Conservation (phyloP, 1,284 basidiomycete genomes). For the Ceratobasidium sp. region DNA sequence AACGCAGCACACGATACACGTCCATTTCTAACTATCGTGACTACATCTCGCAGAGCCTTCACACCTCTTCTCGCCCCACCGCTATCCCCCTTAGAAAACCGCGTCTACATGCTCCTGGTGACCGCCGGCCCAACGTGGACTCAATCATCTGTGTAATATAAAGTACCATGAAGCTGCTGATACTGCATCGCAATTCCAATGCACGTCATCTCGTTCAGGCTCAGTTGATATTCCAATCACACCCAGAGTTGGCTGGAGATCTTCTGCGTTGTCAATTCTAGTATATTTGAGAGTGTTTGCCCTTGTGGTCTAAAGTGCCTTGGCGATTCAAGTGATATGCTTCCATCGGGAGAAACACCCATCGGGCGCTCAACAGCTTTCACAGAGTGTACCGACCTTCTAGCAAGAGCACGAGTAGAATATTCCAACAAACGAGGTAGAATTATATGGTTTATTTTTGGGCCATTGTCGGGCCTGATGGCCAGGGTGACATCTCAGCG, state of each 20-base stretch:
- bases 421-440: not conserved
- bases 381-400: too few relatives aligned
- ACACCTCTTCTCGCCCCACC: not conserved
- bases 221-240: not conserved
- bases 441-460: not conserved
- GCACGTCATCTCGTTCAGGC: not conserved
- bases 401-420: not conserved
- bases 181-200: not conserved
- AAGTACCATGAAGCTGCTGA: not conserved
- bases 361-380: not conserved
- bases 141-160: constrained; percentile 27
- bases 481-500: not conserved
- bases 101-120: constrained; percentile 1
- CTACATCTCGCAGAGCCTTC: not conserved
- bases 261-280: not conserved
- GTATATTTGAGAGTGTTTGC: not conserved
- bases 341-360: not conserved
- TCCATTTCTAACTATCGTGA: not conserved
- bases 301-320: not conserved
- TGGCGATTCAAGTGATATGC: not conserved
- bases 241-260: not conserved
- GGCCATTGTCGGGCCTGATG: not conserved
- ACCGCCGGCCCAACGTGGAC: constrained; percentile 1
- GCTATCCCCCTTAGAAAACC: not conserved
- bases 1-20: not conserved